A percentile compares a stretch with the other conserved stretches of the same genome.
These are phyloP conservation scores for Panicum hallii DNA, from an alignment of 202 grass and related monocot genomes.

Conservation along the genomic window DNA sequence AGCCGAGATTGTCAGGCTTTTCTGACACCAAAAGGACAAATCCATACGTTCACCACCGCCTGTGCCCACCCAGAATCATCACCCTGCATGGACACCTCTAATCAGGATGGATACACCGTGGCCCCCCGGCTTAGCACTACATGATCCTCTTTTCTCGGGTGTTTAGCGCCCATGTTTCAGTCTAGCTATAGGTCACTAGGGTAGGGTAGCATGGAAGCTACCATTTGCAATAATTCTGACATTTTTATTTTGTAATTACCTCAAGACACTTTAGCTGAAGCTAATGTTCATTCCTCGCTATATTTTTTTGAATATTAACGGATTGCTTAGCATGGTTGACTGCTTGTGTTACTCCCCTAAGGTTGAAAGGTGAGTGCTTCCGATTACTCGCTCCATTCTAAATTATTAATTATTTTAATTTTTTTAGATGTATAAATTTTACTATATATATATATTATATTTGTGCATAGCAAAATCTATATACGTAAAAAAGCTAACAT, in stretches of 20 bases:
- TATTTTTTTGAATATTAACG: no score
- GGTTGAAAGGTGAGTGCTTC: no score
- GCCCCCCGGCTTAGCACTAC: neutral
- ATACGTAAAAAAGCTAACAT: no score
- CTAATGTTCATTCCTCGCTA: neutral
- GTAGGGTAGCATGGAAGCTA: neutral
- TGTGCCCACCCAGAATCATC: conserved; percentile 30
- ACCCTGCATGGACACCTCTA: neutral
- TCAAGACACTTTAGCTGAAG: neutral
- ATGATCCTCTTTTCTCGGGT: neutral
- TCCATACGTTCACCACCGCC: conserved; percentile 24
- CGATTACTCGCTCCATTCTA: no score
- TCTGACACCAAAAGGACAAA: conserved; percentile 48
- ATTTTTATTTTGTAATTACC: neutral
- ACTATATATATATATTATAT: no score
- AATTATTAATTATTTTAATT: no score
- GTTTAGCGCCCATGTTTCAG: neutral
- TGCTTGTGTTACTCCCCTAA: no score
- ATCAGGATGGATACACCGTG: neutral
- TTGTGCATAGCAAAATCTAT: no score
- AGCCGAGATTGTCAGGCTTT: conserved; percentile 65
- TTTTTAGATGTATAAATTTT: no score
- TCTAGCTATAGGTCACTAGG: neutral
- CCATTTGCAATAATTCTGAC: neutral
- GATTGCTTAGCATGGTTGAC: no score